These are phyloP conservation scores for Digitaria exilis DNA, from an alignment of 202 grass and related monocot genomes.

Conservation along the genomic window DNA sequence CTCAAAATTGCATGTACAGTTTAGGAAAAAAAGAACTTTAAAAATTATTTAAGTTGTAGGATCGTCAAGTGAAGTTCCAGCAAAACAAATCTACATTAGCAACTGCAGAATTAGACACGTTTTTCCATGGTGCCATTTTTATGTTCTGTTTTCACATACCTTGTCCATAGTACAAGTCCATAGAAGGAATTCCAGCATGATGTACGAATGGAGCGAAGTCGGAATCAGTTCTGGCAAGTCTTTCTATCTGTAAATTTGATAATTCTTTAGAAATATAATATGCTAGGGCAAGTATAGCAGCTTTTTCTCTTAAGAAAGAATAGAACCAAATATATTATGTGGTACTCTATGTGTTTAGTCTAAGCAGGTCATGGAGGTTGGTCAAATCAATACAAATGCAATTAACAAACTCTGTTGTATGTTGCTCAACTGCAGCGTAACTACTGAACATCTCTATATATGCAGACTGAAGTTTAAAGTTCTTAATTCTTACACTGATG, in stretches of 20 bases:
- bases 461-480: not conserved
- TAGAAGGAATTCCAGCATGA: conserved; percentile 80
- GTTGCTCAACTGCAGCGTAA: not conserved
- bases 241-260: conserved; percentile 72
- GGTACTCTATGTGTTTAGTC: not conserved
- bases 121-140: not conserved
- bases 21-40: not conserved
- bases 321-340: not conserved
- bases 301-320: not conserved
- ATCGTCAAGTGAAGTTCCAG: not conserved
- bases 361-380: not conserved
- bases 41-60: not conserved
- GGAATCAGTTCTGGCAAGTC: conserved; percentile 95
- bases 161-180: conserved; percentile 96
- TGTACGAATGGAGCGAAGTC: conserved; percentile 92
- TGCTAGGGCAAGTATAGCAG: not conserved
- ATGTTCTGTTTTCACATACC: conserved; percentile 45
- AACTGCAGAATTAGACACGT: conserved; percentile 5
- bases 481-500: conserved; percentile 74
- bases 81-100: not conserved
- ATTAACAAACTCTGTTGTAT: not conserved
- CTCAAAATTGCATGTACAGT: not conserved
- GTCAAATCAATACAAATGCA: conserved; percentile 17
- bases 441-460: conserved; percentile 13
- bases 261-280: conserved; percentile 31